Conservation (phyloP, 495 filamentous ascomycete genomes). For the Lepraria neglecta region DNA sequence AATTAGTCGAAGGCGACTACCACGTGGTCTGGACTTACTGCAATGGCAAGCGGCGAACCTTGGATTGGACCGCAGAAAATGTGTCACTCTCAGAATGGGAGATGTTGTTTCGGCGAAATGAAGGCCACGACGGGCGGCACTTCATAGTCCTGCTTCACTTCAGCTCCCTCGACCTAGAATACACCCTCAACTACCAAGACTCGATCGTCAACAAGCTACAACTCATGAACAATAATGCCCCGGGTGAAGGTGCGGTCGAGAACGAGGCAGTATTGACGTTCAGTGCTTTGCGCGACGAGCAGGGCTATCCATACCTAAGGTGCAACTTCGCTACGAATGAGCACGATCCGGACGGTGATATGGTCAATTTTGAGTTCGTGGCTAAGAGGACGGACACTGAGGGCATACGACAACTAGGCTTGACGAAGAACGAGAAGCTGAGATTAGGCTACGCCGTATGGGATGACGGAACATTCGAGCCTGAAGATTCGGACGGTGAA, state of each 20-base stretch:
- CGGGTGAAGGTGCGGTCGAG: constrained; percentile 20
- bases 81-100: constrained; percentile 17
- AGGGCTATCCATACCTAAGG: constrained; percentile 25
- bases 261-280: constrained; percentile 21
- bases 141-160: constrained; percentile 25
- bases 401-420: constrained; percentile 19
- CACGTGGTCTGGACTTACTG: constrained; percentile 24
- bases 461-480: constrained; percentile 23
- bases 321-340: constrained; percentile 23
- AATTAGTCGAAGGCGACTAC: constrained; percentile 21
- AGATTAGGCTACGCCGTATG: constrained; percentile 21
- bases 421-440: constrained; percentile 27
- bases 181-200: constrained; percentile 28
- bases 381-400: constrained; percentile 25
- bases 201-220: constrained; percentile 24
- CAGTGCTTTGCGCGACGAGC: constrained; percentile 24
- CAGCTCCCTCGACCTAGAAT: constrained; percentile 25
- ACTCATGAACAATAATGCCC: constrained; percentile 25
- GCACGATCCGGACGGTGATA: constrained; percentile 20
- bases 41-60: constrained; percentile 20
- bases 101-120: constrained; percentile 13
- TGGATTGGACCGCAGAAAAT: constrained; percentile 20
- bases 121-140: constrained; percentile 21
- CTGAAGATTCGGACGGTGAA: constrained; percentile 16
- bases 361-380: constrained; percentile 29